Evolutionary conservation across 805 yeast species (phyloP).

Genomic region (Starmerella powellii): DNA sequence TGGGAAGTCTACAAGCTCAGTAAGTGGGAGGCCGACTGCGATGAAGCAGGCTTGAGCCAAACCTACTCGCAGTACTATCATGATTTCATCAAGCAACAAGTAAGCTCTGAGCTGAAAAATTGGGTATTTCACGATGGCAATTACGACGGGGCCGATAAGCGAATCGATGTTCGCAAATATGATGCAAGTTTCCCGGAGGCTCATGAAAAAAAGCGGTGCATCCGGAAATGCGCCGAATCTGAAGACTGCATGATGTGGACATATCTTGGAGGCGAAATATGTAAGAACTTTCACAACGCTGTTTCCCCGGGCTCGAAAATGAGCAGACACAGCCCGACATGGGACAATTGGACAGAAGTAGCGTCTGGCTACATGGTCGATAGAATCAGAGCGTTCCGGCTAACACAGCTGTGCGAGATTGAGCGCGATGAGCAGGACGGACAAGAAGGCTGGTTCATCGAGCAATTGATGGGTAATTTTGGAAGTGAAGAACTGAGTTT

Average conservation of each 20-base stretch:
- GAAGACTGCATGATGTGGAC: conserved; percentile 19
- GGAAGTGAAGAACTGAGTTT: no score
- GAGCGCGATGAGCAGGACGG: neutral
- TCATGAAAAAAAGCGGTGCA: conserved; percentile 13
- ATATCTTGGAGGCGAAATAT: conserved; percentile 7
- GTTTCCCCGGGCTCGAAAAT: conserved; percentile 17
- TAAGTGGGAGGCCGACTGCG: conserved; percentile 21
- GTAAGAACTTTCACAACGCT: conserved; percentile 12
- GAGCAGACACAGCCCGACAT: neutral
- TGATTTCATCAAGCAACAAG: conserved; percentile 26
- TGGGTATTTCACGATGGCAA: conserved; percentile 21
- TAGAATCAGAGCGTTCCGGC: conserved; percentile 22
- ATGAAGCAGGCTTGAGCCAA: conserved; percentile 12
- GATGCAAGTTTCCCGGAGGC: neutral
- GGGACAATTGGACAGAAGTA: conserved; percentile 11
- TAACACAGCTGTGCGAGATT: conserved; percentile 5
- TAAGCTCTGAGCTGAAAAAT: conserved; percentile 17
- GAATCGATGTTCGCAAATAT: neutral
- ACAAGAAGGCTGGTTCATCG: neutral
- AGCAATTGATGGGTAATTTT: neutral
- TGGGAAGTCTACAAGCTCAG: conserved; percentile 27
- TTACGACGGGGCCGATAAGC: no score
- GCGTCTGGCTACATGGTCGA: conserved; percentile 27
- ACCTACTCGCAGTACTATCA: conserved; percentile 26
- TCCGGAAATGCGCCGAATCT: conserved; percentile 13